Base-by-base conservation (phyloP, 768 basidiomycete species). In the Termitomyces titanicus region DNA sequence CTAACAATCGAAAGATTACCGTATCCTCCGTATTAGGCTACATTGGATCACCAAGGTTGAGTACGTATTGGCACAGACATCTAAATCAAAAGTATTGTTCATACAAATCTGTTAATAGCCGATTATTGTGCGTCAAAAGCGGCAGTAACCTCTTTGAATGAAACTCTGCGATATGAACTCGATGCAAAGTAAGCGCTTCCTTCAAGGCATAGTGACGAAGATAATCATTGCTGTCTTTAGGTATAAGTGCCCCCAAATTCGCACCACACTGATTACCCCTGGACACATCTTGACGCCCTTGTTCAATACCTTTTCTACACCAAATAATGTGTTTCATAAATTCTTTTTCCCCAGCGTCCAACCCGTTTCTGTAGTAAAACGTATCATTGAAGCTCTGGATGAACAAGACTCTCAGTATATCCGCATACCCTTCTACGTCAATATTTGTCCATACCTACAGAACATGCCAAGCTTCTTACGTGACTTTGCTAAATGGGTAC, bases 71-170 rank as follows among this genome's bases (percentile, higher is more conserved):
- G 2, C 29, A 51, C 10, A 9, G 22, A 33, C 33, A 18, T 13
- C 29, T 29, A 2, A 27, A 35, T 37, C 29, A 13, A 45, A 39
- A 15, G 24, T 46, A n/a, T 34, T 18, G 8, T 27, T 43, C 27
- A 47, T 20, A 17, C 17, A 0, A 20, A 37, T 29, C n/a, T 25
- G 5, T 15, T 42, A 27, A 22, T 56, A 92, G 91, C 86, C 64
- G 93, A 96, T 72, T 98, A 99, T 68, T 80, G 79, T 68, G 92
- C 94, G 9, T 93, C 92, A 24, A 99, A 99, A 74, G 91, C 94
- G 11, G 94, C 95, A n/a, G 66, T 89, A 20, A 74, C 90, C 15
- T 81, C 82, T 31, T 70, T 98, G 43, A 85, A 96, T 61, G 89
- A 94, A 60, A 86, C 89, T 13, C 78, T 99, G 50, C 82, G 93